phyloP scores from a whole-genome alignment of 345 rosid species.

The Rhodamnia rubescens region DNA sequence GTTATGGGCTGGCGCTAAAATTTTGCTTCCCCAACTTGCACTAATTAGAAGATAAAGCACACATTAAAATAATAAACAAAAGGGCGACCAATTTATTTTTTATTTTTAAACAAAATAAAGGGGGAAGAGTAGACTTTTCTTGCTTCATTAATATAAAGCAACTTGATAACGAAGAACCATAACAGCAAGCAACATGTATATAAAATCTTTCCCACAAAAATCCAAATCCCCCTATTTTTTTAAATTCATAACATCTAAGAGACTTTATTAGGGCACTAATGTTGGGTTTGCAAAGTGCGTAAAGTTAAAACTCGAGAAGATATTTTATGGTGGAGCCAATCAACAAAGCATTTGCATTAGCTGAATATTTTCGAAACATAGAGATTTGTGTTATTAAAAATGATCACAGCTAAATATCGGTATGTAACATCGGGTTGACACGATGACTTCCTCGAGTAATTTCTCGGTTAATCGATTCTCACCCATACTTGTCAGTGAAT shows the following conservation, averaged over 20 bases:
- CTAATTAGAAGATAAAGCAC: background rate
- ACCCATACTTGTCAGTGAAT: background rate
- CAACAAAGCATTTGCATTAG: background rate
- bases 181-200: slow-evolving; percentile 10
- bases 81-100: too few relatives aligned
- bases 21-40: background rate
- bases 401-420: background rate
- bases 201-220: background rate
- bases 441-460: background rate
- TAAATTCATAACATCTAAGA: background rate
- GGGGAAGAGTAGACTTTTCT: slow-evolving; percentile 8
- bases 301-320: background rate
- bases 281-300: background rate
- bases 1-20: background rate
- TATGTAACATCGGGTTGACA: background rate
- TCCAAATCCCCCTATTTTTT: background rate
- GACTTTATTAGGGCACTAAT: background rate
- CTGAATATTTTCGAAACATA: background rate
- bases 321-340: background rate
- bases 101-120: background rate
- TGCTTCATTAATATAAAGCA: slow-evolving; percentile 12
- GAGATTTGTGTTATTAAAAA: background rate
- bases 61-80: background rate
- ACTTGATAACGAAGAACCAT: slow-evolving; percentile 14
- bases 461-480: background rate